phyloP scores from a whole-genome alignment of 139 green algal species.

The Gonium pectorale region DNA sequence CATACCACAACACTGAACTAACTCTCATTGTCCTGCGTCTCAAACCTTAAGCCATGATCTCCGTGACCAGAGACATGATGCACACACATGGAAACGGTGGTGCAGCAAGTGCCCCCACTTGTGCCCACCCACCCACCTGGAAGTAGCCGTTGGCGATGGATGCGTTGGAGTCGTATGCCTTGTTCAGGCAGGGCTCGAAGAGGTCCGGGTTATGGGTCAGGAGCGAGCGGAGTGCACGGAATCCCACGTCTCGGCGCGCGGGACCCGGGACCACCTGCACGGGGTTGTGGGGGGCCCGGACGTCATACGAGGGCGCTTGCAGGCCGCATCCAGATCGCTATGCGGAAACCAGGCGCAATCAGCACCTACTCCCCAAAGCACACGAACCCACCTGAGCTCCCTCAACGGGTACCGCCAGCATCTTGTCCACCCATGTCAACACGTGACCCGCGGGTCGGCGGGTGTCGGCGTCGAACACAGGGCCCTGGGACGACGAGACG shows the following conservation, averaged over 20 bases:
- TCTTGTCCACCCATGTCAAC: conserved; percentile 60
- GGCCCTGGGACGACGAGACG: conserved; percentile 52
- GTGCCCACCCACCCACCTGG: conserved; percentile 17
- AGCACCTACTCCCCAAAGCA: too few species aligned
- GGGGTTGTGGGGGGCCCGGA: too few species aligned
- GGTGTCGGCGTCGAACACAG: conserved; percentile 70
- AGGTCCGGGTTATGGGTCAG: conserved; percentile 61
- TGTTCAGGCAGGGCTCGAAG: conserved; percentile 69
- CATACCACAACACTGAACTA: too few species aligned
- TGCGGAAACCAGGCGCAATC: too few species aligned
- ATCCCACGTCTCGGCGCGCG: conserved; percentile 17
- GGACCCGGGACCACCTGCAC: conserved; percentile 18
- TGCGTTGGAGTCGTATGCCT: conserved; percentile 74
- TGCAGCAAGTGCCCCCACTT: too few species aligned
- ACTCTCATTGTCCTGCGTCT: too few species aligned
- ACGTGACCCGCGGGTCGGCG: conserved; percentile 56
- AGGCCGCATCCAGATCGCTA: too few species aligned
- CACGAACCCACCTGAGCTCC: too few species aligned
- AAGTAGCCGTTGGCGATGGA: conserved; percentile 47
- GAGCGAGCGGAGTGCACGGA: conserved; percentile 48
- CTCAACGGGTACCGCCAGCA: conserved; percentile 48
- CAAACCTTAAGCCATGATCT: too few species aligned
- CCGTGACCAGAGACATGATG: too few species aligned
- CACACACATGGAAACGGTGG: too few species aligned
- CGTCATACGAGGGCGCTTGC: too few species aligned